A percentile compares a stretch with the other conserved stretches of the same genome.
These are phyloP conservation scores for Fusarium mexicanum DNA, from an alignment of 2,329 filamentous ascomycete genomes.

Conservation along the genomic window DNA sequence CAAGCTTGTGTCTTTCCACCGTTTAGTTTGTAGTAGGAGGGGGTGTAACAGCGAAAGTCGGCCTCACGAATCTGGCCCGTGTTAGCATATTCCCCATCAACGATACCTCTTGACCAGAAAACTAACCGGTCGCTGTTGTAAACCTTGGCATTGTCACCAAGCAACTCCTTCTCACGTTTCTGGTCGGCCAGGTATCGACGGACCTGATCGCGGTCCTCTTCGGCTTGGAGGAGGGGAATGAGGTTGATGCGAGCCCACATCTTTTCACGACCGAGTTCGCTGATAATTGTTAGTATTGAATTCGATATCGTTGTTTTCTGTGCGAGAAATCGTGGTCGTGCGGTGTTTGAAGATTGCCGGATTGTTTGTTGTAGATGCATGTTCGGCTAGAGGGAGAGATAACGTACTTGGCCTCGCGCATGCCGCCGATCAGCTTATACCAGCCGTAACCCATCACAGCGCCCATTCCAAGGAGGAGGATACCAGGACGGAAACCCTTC, in stretches of 20 bases:
- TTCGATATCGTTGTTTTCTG: no score
- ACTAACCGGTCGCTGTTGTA: conserved; percentile 90
- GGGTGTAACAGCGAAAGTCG: conserved; percentile 81
- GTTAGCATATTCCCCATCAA: neutral
- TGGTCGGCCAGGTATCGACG: conserved; percentile 86
- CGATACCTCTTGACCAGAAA: neutral
- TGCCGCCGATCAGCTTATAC: conserved; percentile 83
- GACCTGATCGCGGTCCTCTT: conserved; percentile 95
- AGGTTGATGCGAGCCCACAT: conserved; percentile 98
- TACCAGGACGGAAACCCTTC: conserved; percentile 85
- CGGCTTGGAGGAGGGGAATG: conserved; percentile 91
- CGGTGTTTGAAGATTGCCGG: neutral
- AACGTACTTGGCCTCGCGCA: conserved; percentile 89
- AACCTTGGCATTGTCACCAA: conserved; percentile 84
- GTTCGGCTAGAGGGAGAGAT: neutral
- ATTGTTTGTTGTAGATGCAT: neutral
- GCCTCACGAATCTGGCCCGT: conserved; percentile 75
- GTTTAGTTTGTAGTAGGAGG: conserved; percentile 64
- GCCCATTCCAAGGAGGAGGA: conserved; percentile 80
- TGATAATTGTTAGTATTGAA: conserved; percentile 49
- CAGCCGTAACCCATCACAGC: conserved; percentile 89
- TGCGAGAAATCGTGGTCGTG: neutral
- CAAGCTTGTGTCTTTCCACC: conserved; percentile 19
- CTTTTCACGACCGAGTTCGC: conserved; percentile 95
- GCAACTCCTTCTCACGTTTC: conserved; percentile 87